phyloP scores from a whole-genome alignment of 495 filamentous ascomycete species.

The Daldinia childiae region DNA sequence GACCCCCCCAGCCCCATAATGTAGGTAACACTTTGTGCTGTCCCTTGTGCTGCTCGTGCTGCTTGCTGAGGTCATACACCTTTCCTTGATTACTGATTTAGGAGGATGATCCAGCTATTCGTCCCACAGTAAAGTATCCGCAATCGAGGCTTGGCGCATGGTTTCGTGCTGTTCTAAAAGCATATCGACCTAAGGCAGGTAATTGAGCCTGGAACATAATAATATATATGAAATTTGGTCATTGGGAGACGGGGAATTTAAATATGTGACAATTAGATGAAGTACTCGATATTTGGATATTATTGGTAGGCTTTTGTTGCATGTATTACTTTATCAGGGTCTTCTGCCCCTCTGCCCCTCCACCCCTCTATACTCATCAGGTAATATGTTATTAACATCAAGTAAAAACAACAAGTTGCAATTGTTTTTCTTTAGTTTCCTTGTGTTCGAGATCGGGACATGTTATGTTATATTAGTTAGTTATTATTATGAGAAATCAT shows the following conservation, averaged over 20 bases:
- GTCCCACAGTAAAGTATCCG: constrained; percentile 20
- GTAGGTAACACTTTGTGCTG: background rate
- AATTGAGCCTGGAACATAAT: background rate
- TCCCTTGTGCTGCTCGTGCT: constrained; percentile 17
- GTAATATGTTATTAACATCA: background rate
- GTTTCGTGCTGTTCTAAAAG: constrained; percentile 15
- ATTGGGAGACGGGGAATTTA: background rate
- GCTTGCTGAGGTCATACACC: constrained; percentile 21
- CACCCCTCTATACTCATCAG: background rate
- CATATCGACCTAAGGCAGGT: constrained; percentile 2
- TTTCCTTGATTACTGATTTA: constrained; percentile 13
- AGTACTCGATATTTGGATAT: background rate
- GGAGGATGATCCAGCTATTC: constrained; percentile 13
- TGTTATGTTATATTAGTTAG: no score
- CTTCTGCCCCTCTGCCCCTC: background rate
- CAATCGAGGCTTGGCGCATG: constrained; percentile 26
- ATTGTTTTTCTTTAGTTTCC: background rate
- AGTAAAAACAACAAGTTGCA: background rate
- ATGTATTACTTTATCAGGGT: no score
- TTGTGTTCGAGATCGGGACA: background rate
- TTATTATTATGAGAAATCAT: background rate
- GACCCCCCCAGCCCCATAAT: no score
- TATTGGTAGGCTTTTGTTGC: background rate
- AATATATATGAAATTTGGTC: background rate
- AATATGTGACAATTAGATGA: background rate